phyloP scores from a whole-genome alignment of 495 filamentous ascomycete species.

The Penicillium egyptiacum region DNA sequence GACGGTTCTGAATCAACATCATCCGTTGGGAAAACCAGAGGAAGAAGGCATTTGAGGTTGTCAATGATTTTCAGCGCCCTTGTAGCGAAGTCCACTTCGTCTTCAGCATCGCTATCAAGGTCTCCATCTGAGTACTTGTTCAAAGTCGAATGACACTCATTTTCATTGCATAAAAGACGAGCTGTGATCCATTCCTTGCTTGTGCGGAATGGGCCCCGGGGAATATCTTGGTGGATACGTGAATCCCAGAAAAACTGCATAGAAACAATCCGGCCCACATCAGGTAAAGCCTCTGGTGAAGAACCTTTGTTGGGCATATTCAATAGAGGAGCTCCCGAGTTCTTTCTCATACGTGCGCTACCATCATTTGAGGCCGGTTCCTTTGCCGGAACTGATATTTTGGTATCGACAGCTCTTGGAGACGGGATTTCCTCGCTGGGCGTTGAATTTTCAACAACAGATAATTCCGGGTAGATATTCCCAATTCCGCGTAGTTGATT shows the following conservation, averaged over 20 bases:
- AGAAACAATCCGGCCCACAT: neutral
- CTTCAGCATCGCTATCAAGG: conserved; percentile 8
- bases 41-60: conserved; percentile 1
- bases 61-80: conserved; percentile 6
- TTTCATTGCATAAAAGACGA: neutral
- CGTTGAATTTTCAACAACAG: neutral
- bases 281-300: neutral
- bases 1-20: neutral
- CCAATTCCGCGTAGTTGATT: conserved; percentile 12
- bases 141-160: neutral
- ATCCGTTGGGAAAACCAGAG: neutral
- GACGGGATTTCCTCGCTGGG: neutral
- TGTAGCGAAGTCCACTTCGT: conserved; percentile 1
- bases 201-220: neutral
- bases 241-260: neutral
- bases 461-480: conserved; percentile 7
- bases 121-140: neutral
- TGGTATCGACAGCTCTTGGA: neutral
- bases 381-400: neutral
- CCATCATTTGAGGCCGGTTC: neutral
- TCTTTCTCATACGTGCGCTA: neutral
- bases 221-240: neutral
- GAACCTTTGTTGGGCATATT: accelerated
- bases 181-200: neutral
- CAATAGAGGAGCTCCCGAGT: neutral